Percentiles rank a stretch among this genome's conserved stretches.
Evolutionary conservation across 139 green algal species (phyloP).

Genomic region (Limnomonas spitsbergensis): DNA sequence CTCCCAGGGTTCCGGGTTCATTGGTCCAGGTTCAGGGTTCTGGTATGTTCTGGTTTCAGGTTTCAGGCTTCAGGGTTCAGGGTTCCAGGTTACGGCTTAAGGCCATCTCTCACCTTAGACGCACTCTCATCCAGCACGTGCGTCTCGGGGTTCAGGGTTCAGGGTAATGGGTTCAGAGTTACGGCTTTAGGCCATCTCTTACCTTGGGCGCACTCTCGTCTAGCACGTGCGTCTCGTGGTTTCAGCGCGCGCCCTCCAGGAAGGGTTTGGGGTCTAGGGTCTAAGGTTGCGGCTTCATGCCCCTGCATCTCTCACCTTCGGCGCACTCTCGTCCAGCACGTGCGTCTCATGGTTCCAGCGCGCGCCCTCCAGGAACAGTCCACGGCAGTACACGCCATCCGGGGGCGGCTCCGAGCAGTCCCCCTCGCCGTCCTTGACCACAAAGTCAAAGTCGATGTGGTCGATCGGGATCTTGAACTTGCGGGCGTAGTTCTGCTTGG

Average conservation of each 20-base stretch:
- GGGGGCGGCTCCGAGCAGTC: conserved; percentile 40
- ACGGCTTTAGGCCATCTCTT: not conserved
- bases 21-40: no score
- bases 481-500: conserved; percentile 82
- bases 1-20: no score
- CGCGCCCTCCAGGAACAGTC: conserved; percentile 77
- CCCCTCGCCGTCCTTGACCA: conserved; percentile 46
- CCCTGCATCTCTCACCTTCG: conserved; percentile 54
- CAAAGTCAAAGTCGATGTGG: conserved; percentile 82
- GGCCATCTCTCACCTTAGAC: conserved; percentile 59
- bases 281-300: no score
- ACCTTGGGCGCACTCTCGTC: conserved; percentile 70
- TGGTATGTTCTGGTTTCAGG: not conserved
- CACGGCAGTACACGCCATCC: conserved; percentile 70
- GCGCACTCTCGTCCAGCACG: conserved; percentile 59
- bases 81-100: no score
- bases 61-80: no score
- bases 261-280: no score
- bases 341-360: conserved; percentile 55
- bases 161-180: no score
- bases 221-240: conserved; percentile 50
- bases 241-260: conserved; percentile 71
- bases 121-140: conserved; percentile 62
- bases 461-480: conserved; percentile 74
- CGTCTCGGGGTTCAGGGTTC: no score